phyloP scores from a whole-genome alignment of 1,139 yeast species.

The Sugiyamaella xylanicola region DNA sequence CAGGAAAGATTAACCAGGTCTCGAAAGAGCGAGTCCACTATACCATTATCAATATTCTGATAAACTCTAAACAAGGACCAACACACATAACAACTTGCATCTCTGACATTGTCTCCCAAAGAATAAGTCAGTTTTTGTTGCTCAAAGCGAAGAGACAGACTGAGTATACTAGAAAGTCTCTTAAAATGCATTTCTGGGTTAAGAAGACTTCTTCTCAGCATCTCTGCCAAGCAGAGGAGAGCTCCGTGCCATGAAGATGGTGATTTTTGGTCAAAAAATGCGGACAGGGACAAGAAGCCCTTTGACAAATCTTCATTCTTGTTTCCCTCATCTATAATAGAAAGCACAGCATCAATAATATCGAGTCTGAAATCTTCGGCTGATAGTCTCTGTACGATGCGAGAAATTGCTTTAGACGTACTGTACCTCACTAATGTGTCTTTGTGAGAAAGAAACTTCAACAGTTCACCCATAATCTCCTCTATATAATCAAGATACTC shows the following conservation, averaged over 20 bases:
- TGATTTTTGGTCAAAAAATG: conserved; percentile 35
- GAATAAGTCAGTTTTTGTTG: conserved; percentile 54
- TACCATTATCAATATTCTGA: conserved; percentile 37
- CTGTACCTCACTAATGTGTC: conserved; percentile 49
- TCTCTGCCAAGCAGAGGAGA: conserved; percentile 50
- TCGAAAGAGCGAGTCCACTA: conserved; percentile 34
- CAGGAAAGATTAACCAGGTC: conserved; percentile 55
- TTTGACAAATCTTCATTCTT: not conserved
- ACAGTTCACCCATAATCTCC: conserved; percentile 44
- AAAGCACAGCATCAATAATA: conserved; percentile 40
- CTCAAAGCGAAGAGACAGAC: conserved; percentile 54
- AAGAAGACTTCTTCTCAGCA: conserved; percentile 42
- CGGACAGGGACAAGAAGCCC: not conserved
- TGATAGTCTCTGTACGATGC: conserved; percentile 42
- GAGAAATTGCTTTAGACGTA: conserved; percentile 51
- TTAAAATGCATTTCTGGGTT: conserved; percentile 30
- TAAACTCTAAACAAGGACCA: conserved; percentile 62
- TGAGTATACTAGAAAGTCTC: conserved; percentile 37
- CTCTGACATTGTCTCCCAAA: conserved; percentile 71
- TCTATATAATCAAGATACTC: conserved; percentile 44
- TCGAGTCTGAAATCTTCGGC: conserved; percentile 39
- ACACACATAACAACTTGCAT: conserved; percentile 76
- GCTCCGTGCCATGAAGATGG: conserved; percentile 50
- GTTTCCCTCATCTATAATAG: conserved; percentile 35
- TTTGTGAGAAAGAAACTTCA: conserved; percentile 40